Percentiles rank a stretch among this genome's conserved stretches.
Conservation (phyloP, 2,329 filamentous ascomycete species). For the Sclerotinia spermophila region DNA sequence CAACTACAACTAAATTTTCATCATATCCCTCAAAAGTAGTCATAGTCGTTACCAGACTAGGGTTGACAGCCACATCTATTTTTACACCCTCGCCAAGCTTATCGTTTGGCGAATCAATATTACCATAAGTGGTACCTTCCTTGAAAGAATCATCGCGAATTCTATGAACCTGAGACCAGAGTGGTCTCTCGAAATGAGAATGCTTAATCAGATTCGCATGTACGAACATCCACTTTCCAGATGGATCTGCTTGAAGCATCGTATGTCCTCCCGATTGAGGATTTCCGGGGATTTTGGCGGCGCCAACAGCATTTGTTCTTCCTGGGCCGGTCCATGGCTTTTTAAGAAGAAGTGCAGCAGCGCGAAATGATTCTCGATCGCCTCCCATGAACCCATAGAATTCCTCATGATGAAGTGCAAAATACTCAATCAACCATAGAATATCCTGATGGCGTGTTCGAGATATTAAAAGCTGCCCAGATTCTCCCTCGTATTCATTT, state of each 20-base stretch:
- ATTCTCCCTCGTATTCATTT: slow-evolving; percentile 27
- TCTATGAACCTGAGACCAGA: slow-evolving; percentile 25
- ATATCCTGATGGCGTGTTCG: slow-evolving; percentile 23
- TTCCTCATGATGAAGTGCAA: slow-evolving; percentile 22
- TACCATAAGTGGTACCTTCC: slow-evolving; percentile 24
- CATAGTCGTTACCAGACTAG: slow-evolving; percentile 22
- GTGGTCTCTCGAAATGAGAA: slow-evolving; percentile 18
- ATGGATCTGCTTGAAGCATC: slow-evolving; percentile 25
- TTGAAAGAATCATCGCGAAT: slow-evolving; percentile 21
- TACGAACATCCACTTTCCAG: slow-evolving; percentile 27
- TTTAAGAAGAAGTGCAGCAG: slow-evolving; percentile 21
- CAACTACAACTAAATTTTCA: slow-evolving; percentile 20
- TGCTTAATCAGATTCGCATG: slow-evolving; percentile 29
- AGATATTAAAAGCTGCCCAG: slow-evolving; percentile 25
- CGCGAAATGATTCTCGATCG: slow-evolving; percentile 26
- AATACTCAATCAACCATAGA: slow-evolving; percentile 27
- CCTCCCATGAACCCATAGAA: slow-evolving; percentile 28
- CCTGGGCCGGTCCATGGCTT: slow-evolving; percentile 24
- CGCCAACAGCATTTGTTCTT: slow-evolving; percentile 21
- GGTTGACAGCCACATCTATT: slow-evolving; percentile 20
- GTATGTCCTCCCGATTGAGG: slow-evolving; percentile 25
- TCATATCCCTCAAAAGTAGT: slow-evolving; percentile 23
- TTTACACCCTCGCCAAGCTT: slow-evolving; percentile 24
- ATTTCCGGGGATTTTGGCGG: neutral
- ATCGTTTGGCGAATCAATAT: slow-evolving; percentile 25